Conservation (phyloP, 768 basidiomycete genomes). For the Terana coerulea region DNA sequence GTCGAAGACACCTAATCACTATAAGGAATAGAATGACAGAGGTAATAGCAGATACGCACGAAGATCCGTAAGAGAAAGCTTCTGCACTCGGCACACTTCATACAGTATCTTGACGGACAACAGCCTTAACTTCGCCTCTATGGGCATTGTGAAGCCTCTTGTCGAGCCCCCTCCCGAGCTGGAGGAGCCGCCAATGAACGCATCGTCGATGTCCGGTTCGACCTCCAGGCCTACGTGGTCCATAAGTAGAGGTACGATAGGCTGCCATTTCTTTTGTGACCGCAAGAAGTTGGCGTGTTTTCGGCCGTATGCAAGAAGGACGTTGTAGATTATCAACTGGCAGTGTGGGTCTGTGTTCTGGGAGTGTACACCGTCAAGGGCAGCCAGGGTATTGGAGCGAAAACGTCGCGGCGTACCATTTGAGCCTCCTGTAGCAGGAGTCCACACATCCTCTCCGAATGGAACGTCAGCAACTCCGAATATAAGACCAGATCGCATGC, state of each 20-base stretch:
- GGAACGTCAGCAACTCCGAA: conserved; percentile 86
- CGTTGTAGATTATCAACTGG: conserved; percentile 73
- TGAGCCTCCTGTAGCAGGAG: conserved; percentile 66
- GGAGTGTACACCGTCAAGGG: neutral
- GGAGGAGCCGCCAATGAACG: conserved; percentile 44
- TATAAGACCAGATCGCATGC: conserved; percentile 73
- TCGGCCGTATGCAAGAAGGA: conserved; percentile 74
- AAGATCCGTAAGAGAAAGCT: conserved; percentile 72
- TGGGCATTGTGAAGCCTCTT: conserved; percentile 49
- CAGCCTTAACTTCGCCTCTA: conserved; percentile 77
- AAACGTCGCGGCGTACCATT: conserved; percentile 41
- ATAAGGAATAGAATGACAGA: neutral
- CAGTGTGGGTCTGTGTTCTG: conserved; percentile 85
- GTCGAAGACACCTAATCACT: conserved; percentile 63
- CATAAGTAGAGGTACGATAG: conserved; percentile 78
- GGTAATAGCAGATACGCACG: conserved; percentile 36
- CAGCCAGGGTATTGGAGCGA: neutral
- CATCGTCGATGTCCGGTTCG: conserved; percentile 68
- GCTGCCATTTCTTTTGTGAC: conserved; percentile 79
- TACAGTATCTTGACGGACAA: conserved; percentile 78
- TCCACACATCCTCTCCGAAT: conserved; percentile 90
- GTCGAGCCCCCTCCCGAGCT: conserved; percentile 35
- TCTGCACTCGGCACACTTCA: conserved; percentile 91
- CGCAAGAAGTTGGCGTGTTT: conserved; percentile 68
- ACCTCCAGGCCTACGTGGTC: conserved; percentile 81